Evolutionary conservation across 1,284 basidiomycete genomes (phyloP).

Genomic region (Pterulicium gracile): DNA sequence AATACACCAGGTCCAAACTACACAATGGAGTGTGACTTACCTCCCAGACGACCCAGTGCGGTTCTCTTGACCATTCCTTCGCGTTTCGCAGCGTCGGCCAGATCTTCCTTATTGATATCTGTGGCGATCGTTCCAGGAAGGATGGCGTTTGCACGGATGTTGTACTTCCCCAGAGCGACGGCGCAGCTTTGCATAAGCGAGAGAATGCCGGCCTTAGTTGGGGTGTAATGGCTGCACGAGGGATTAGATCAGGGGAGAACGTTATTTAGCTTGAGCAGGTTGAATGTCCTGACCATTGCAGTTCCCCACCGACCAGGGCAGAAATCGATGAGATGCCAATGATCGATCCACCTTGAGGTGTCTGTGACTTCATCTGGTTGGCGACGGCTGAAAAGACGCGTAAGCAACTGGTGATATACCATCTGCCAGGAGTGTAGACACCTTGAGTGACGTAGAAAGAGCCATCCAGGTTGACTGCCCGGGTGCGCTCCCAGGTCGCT

Average conservation of each 20-base stretch:
- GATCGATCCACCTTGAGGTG: slow-evolving; percentile 64
- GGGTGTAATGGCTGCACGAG: slow-evolving; percentile 56
- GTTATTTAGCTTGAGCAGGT: slow-evolving; percentile 1
- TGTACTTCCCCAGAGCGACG: slow-evolving; percentile 65
- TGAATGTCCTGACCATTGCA: slow-evolving; percentile 42
- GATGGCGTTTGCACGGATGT: slow-evolving; percentile 63
- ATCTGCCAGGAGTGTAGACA: slow-evolving; percentile 13
- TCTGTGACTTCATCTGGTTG: slow-evolving; percentile 66
- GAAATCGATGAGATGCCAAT: slow-evolving; percentile 72
- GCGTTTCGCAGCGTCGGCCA: slow-evolving; percentile 50
- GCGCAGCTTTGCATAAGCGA: slow-evolving; percentile 80
- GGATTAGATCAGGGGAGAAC: background rate
- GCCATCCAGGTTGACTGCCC: slow-evolving; percentile 70
- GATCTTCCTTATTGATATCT: slow-evolving; percentile 71
- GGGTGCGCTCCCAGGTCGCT: slow-evolving; percentile 57
- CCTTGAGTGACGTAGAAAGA: slow-evolving; percentile 71
- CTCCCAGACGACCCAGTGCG: slow-evolving; percentile 58
- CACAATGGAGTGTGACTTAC: too few species aligned
- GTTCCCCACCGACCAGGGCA: slow-evolving; percentile 66
- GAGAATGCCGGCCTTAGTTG: slow-evolving; percentile 73
- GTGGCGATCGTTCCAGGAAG: slow-evolving; percentile 70
- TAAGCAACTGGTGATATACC: slow-evolving; percentile 1
- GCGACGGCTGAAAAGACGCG: slow-evolving; percentile 43
- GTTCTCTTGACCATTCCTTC: slow-evolving; percentile 60
- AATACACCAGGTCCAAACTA: too few species aligned